These are phyloP conservation scores for Cyphellophora attinorum DNA, from an alignment of 2,329 filamentous ascomycete species.

Conservation along the genomic window DNA sequence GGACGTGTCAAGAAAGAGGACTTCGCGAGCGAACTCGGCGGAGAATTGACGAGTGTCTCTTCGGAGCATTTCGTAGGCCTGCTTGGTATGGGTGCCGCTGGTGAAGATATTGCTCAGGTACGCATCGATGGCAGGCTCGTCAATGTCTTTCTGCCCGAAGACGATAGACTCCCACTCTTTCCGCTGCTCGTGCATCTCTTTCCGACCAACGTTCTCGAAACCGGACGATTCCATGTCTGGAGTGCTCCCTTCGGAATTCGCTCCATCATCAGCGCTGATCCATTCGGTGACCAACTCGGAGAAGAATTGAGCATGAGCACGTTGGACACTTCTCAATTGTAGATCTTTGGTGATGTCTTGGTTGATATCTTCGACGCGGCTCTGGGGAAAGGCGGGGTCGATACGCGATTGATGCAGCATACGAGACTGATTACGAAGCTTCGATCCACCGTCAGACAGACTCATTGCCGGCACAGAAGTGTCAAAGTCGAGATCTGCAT, in stretches of 20 bases:
- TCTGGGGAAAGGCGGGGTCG: conserved; percentile 43
- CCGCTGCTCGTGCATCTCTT: conserved; percentile 45
- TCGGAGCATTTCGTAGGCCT: conserved; percentile 34
- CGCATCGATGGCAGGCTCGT: conserved; percentile 34
- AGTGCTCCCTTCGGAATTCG: conserved; percentile 10
- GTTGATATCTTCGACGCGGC: conserved; percentile 39
- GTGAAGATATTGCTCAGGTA: conserved; percentile 46
- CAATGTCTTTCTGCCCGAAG: conserved; percentile 40
- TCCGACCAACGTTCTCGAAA: conserved; percentile 41
- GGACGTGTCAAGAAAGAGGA: conserved; percentile 31
- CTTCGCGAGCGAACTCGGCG: conserved; percentile 18
- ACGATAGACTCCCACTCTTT: conserved; percentile 46
- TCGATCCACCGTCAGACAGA: conserved; percentile 20
- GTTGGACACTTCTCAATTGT: conserved; percentile 41
- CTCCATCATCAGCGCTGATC: conserved; percentile 29
- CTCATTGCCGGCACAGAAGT: conserved; percentile 11
- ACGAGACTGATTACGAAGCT: conserved; percentile 34
- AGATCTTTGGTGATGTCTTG: conserved; percentile 37
- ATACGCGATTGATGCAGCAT: conserved; percentile 45
- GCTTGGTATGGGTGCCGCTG: conserved; percentile 28
- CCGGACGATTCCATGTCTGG: conserved; percentile 21
- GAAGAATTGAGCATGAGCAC: conserved; percentile 49
- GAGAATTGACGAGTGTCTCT: conserved; percentile 30
- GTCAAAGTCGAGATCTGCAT: conserved; percentile 11
- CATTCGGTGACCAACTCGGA: conserved; percentile 47